phyloP scores from a whole-genome alignment of 2,329 filamentous ascomycete species.

The Cytospora leucostoma region DNA sequence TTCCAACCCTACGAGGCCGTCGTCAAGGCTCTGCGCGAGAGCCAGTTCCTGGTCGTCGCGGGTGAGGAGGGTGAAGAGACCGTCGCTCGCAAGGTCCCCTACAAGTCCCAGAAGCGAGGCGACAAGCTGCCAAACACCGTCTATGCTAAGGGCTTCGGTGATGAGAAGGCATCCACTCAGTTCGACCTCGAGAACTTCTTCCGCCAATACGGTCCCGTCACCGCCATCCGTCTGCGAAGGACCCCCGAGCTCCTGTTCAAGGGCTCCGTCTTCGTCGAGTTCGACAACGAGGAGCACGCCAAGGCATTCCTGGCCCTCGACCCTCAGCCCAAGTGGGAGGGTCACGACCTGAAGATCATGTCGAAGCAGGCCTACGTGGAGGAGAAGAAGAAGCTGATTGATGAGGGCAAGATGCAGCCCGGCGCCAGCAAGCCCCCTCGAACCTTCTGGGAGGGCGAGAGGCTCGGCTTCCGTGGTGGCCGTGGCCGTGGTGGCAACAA shows the following conservation, averaged over 20 bases:
- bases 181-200: constrained; percentile 96
- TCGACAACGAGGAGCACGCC: constrained; percentile 74
- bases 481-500: constrained; percentile 44
- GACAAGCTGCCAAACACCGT: constrained; percentile 73
- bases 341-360: constrained; percentile 76
- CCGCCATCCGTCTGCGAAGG: constrained; percentile 84
- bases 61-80: constrained; percentile 73
- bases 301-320: constrained; percentile 79
- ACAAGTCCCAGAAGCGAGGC: constrained; percentile 58
- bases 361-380: constrained; percentile 85
- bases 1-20: constrained; percentile 88
- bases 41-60: constrained; percentile 69
- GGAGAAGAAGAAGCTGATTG: constrained; percentile 73
- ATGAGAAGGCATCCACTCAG: constrained; percentile 80
- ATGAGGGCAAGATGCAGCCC: constrained; percentile 67
- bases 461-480: constrained; percentile 27
- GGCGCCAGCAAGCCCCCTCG: constrained; percentile 45
- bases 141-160: constrained; percentile 93
- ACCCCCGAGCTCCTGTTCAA: constrained; percentile 77
- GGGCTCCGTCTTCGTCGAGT: constrained; percentile 95
- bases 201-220: constrained; percentile 73
- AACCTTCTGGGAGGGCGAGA: constrained; percentile 52
- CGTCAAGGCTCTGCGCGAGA: constrained; percentile 79
- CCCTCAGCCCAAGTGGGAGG: constrained; percentile 82
- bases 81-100: constrained; percentile 75